Conservation (phyloP, 2,329 filamentous ascomycete genomes). For the Exutisphaerella laricina region DNA sequence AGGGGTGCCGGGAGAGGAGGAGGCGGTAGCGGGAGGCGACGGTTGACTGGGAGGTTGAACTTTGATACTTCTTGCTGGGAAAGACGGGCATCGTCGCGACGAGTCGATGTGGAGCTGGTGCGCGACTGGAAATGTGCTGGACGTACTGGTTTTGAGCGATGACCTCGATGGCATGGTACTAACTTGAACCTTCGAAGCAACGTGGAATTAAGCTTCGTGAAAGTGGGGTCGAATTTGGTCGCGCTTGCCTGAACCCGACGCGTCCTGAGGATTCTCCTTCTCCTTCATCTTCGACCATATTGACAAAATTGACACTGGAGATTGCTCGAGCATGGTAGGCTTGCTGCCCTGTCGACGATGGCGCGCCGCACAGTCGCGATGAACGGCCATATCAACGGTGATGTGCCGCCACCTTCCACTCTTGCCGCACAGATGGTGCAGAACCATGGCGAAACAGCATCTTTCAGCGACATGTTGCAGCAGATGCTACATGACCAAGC, state of each 20-base stretch:
- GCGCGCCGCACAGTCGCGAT: slow-evolving; percentile 31
- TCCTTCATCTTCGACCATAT: not conserved
- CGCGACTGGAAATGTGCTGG: too few relatives aligned
- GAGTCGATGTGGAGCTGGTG: not conserved
- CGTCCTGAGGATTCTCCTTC: too few relatives aligned
- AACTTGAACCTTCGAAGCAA: too few relatives aligned
- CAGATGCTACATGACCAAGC: slow-evolving; percentile 49
- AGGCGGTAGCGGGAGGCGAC: slow-evolving; percentile 73
- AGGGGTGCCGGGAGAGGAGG: slow-evolving; percentile 71
- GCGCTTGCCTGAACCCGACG: not conserved
- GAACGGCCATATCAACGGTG: slow-evolving; percentile 23
- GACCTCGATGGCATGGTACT: too few relatives aligned
- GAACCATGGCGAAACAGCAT: slow-evolving; percentile 55
- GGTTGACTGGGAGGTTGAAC: slow-evolving; percentile 59
- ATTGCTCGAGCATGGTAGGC: slow-evolving; percentile 9
- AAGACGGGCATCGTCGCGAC: slow-evolving; percentile 35
- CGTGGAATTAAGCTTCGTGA: too few relatives aligned
- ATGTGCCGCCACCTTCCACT: slow-evolving; percentile 61
- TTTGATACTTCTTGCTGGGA: slow-evolving; percentile 51
- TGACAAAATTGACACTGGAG: too few relatives aligned
- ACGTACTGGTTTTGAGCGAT: too few relatives aligned
- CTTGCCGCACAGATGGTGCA: slow-evolving; percentile 82
- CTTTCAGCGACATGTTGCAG: slow-evolving; percentile 69
- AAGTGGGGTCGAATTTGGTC: not conserved
- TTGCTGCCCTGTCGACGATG: slow-evolving; percentile 12